Evolutionary conservation across 495 filamentous ascomycete genomes (phyloP), one percentile per base, ranked within the genome.

Genomic region (Penicillium psychrofluorescens): DNA sequence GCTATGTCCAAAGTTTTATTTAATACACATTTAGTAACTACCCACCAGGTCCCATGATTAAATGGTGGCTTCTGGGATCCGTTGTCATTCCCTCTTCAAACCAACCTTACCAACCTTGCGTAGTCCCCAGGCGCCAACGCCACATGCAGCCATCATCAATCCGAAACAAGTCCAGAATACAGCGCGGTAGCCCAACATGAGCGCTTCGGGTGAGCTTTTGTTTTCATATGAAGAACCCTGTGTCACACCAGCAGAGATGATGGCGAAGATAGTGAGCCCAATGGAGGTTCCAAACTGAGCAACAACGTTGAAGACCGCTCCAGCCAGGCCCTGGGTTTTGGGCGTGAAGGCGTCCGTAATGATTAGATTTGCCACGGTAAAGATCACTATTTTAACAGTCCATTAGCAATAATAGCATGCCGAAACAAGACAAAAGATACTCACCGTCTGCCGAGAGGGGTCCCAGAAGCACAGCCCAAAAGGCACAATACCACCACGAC

Each of bases 291-390:
- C 83, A 40, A 84, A 72, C 51, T 84, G 79, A 4, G 71, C 56
- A n/a, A 78, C 54, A 0, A 78, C 79, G 48, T 83, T 81, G 64
- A 84, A 84, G 0, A 85, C 78, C 2, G 76, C 80, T 4, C 80
- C 80, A 2, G 77, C 79, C 1, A 86, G 68, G 0, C 70, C 77
- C 39, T 85, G 79, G 0, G 70, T 81, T 37, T 75, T 56, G 1
- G 63, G 45, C 0, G 79, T 75, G 48, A 84, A 83, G 6, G 69
- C 67, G n/a, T 70, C 58, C 1, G 79, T 73, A 44, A 85, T 77
- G 35, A 84, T 51, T 13, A 86, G 61, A 40, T 77, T 74, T 1
- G 71, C 72, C 2, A 82, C 66, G 0, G 73, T 77, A 61, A 78
- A 84, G 4, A 80, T 59, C 2, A 51, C 52, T 55, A 11, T 16